A percentile compares a stretch with the other conserved stretches of the same genome.
phyloP scores from a whole-genome alignment of 257 asterid genomes.

The Craterostigma plantagineum region DNA sequence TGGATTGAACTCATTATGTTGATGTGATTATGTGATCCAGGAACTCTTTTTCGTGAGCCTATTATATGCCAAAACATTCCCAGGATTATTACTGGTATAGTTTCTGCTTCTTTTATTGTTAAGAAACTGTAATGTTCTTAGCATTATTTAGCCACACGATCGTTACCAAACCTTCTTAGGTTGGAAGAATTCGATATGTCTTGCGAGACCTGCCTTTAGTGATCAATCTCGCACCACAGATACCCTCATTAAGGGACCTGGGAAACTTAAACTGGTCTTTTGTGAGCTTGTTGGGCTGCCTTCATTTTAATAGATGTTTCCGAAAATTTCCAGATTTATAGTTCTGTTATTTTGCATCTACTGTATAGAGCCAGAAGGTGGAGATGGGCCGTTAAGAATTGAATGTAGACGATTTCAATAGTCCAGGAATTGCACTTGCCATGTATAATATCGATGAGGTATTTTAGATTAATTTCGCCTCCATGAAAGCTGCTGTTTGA shows the following conservation, averaged over 20 bases:
- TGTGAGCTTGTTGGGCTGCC: constrained; percentile 40
- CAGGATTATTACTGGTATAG: constrained; percentile 56
- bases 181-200: constrained; percentile 87
- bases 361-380: constrained; percentile 51
- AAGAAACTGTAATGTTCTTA: constrained; percentile 6
- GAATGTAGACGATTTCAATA: constrained; percentile 53
- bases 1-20: neutral
- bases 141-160: constrained; percentile 9
- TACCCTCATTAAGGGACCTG: constrained; percentile 52
- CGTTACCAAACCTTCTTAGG: constrained; percentile 26
- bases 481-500: constrained; percentile 4
- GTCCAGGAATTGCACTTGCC: constrained; percentile 86
- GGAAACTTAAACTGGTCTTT: constrained; percentile 82
- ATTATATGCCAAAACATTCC: constrained; percentile 71
- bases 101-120: constrained; percentile 7
- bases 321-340: too few species aligned
- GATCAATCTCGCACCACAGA: constrained; percentile 91
- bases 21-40: constrained; percentile 16
- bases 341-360: constrained; percentile 3
- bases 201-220: constrained; percentile 91
- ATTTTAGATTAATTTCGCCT: constrained; percentile 13
- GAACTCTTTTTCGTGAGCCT: constrained; percentile 91
- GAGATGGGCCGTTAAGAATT: constrained; percentile 42
- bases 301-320: too few species aligned
- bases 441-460: constrained; percentile 89